Evolutionary conservation across 208 protist genomes (phyloP).

Genomic region (Leishmania guyanensis): DNA sequence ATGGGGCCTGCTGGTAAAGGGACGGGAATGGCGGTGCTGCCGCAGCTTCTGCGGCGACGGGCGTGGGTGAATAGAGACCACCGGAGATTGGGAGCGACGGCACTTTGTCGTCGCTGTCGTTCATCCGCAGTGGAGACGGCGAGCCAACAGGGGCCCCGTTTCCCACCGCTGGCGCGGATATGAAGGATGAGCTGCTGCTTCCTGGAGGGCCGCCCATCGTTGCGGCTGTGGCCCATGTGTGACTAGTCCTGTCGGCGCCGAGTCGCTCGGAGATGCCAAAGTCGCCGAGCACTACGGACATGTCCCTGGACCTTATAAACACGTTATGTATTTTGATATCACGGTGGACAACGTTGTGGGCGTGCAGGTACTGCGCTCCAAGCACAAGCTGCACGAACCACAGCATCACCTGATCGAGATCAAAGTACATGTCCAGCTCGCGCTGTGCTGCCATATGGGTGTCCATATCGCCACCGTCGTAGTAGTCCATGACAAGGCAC

Average conservation of each 20-base stretch:
- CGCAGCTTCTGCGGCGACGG: neutral
- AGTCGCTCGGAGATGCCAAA: conserved; percentile 90
- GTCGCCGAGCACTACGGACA: conserved; percentile 80
- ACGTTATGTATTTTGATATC: conserved; percentile 93
- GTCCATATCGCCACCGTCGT: conserved; percentile 89
- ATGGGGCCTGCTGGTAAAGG: neutral
- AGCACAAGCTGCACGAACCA: conserved; percentile 87
- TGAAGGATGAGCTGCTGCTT: conserved; percentile 9
- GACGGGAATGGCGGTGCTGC: neutral
- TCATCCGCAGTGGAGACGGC: neutral
- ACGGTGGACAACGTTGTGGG: conserved; percentile 76
- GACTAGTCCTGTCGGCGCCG: conserved; percentile 46
- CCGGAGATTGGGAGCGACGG: neutral
- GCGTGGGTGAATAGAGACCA: neutral
- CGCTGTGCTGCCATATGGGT: conserved; percentile 54
- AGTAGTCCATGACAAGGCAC: conserved; percentile 93
- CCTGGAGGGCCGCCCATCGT: conserved; percentile 1
- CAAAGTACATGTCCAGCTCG: conserved; percentile 70
- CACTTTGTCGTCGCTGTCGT: neutral
- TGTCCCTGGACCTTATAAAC: conserved; percentile 63
- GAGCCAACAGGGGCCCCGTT: neutral
- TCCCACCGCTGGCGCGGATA: conserved; percentile 5
- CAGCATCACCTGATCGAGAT: conserved; percentile 67
- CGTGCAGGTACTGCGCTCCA: conserved; percentile 84
- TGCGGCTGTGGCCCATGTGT: conserved; percentile 18